These are phyloP conservation scores for Podospora pseudopauciseta DNA, from an alignment of 495 filamentous ascomycete genomes.

Conservation along the genomic window DNA sequence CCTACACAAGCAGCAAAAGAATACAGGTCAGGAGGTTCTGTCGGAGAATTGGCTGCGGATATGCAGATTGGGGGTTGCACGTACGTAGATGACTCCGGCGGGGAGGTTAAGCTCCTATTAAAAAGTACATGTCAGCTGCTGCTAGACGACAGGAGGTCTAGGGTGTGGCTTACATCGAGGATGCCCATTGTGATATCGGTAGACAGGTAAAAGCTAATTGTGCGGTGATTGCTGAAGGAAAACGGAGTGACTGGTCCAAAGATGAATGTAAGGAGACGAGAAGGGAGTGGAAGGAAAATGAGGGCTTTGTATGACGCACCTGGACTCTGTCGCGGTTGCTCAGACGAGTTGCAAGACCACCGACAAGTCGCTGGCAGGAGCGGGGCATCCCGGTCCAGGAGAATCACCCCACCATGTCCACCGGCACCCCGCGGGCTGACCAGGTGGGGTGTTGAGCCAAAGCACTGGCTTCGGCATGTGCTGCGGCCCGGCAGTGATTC, in stretches of 20 bases:
- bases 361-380: background rate
- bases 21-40: slow-evolving; percentile 1
- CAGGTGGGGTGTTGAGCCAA: background rate
- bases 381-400: background rate
- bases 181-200: slow-evolving; percentile 17
- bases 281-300: slow-evolving; percentile 13
- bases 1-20: background rate
- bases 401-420: background rate
- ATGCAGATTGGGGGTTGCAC: background rate
- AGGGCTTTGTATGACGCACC: slow-evolving; percentile 26
- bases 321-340: background rate
- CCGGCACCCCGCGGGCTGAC: background rate
- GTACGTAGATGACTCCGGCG: slow-evolving; percentile 23
- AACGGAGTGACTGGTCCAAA: background rate
- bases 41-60: background rate
- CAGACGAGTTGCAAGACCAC: background rate
- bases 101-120: slow-evolving; percentile 22
- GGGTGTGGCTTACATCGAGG: slow-evolving; percentile 14
- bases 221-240: background rate
- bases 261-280: background rate
- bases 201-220: background rate
- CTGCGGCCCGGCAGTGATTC: background rate
- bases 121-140: background rate
- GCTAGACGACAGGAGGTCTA: background rate
- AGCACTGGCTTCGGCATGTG: background rate